Evolutionary conservation across 306 rosid species (phyloP).

Genomic region (Boehmeria nivea): DNA sequence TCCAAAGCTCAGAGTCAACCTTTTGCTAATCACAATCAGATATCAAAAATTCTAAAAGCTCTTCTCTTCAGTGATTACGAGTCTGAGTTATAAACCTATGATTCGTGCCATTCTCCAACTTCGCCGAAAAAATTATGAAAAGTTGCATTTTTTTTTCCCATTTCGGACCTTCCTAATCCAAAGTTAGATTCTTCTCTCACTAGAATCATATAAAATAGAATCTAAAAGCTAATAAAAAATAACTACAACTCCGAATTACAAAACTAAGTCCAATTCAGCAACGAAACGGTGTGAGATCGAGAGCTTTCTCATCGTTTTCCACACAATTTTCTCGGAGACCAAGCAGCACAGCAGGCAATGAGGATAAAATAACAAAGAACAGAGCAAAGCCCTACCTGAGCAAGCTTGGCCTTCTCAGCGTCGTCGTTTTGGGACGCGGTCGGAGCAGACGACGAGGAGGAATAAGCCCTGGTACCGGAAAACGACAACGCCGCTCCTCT

Average conservation of each 20-base stretch:
- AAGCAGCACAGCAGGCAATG: no score
- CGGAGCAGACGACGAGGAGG: slow-evolving; percentile 60
- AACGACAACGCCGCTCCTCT: slow-evolving; percentile 31
- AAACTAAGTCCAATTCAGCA: background rate
- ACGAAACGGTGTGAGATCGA: background rate
- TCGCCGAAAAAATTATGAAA: no score
- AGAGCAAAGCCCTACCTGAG: slow-evolving; percentile 46
- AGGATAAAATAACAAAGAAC: background rate
- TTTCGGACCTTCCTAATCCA: no score
- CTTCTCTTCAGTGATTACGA: no score
- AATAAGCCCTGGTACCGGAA: slow-evolving; percentile 30
- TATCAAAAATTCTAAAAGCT: no score
- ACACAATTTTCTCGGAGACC: slow-evolving; percentile 5
- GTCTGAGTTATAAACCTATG: no score
- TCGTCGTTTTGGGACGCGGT: slow-evolving; percentile 44
- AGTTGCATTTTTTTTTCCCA: no score
- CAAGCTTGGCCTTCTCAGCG: slow-evolving; percentile 67
- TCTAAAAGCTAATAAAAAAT: slow-evolving; percentile 12
- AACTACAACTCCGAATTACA: background rate
- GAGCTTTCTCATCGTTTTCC: background rate
- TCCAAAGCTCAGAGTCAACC: no score
- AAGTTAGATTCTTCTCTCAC: background rate
- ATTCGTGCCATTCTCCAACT: no score
- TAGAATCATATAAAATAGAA: background rate
- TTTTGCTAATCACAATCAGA: no score